Conservation (phyloP, 164 flowering plant species). For the Hamamelis virginiana region DNA sequence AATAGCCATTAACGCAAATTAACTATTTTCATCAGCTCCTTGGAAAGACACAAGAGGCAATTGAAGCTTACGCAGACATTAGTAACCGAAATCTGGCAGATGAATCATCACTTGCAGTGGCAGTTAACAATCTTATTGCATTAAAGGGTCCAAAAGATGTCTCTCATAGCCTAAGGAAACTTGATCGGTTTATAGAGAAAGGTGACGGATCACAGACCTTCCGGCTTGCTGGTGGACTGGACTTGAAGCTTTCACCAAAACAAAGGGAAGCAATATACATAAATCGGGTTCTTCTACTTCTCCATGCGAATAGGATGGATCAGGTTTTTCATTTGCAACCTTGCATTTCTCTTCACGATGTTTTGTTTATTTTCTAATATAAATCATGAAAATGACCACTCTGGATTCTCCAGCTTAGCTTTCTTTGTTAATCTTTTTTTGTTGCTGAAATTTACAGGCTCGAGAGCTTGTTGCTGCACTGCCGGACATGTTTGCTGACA, state of each 20-base stretch:
- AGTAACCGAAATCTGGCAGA: slow-evolving; percentile 72
- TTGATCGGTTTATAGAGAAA: slow-evolving; percentile 77
- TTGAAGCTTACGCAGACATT: slow-evolving; percentile 53
- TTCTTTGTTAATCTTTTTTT: background rate
- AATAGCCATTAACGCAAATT: slow-evolving; percentile 12
- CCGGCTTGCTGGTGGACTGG: slow-evolving; percentile 66
- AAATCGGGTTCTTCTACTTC: slow-evolving; percentile 77
- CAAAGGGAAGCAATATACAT: slow-evolving; percentile 76
- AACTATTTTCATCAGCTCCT: slow-evolving; percentile 49
- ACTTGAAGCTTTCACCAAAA: slow-evolving; percentile 71
- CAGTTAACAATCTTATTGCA: slow-evolving; percentile 75
- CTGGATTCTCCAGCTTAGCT: too few relatives aligned
- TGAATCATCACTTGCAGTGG: slow-evolving; percentile 82
- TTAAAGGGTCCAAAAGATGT: slow-evolving; percentile 81
- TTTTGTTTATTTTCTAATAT: background rate
- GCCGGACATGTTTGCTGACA: slow-evolving; percentile 59
- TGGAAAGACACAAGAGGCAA: slow-evolving; percentile 70
- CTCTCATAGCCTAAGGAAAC: slow-evolving; percentile 76
- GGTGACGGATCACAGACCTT: slow-evolving; percentile 44
- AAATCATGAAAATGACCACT: background rate
- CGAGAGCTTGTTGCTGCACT: slow-evolving; percentile 75
- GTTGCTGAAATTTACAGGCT: slow-evolving; percentile 46
- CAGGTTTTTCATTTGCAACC: slow-evolving; percentile 43
- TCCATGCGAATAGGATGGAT: slow-evolving; percentile 81
- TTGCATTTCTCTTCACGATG: background rate